Evolutionary conservation across 306 rosid species (phyloP).

Genomic region (Castanospermum australe): DNA sequence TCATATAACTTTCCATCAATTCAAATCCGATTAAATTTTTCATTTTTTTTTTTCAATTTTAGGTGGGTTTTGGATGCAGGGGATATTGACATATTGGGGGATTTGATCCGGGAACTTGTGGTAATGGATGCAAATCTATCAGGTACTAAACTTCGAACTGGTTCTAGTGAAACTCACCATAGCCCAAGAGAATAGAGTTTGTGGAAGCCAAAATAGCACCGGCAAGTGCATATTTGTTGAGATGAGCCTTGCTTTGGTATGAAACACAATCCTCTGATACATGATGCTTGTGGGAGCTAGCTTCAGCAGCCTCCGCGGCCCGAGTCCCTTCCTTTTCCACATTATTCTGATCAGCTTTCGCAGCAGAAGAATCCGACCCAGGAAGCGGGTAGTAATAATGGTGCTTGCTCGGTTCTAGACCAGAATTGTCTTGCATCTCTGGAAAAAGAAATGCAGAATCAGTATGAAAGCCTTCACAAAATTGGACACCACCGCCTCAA

Average conservation of each 20-base stretch:
- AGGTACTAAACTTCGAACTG: background rate
- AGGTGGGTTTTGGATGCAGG: background rate
- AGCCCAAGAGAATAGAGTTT: conserved; percentile 77
- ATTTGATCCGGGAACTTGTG: background rate
- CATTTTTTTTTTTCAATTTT: background rate
- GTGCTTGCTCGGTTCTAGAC: background rate
- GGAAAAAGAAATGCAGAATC: conserved; percentile 18
- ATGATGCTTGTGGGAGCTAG: background rate
- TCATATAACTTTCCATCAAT: background rate
- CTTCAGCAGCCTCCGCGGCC: background rate
- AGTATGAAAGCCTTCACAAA: background rate
- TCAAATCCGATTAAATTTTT: background rate
- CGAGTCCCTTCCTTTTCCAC: background rate
- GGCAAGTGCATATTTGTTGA: conserved; percentile 64
- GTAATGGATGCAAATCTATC: background rate
- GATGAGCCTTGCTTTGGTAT: conserved; percentile 11
- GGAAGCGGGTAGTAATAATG: conserved; percentile 38
- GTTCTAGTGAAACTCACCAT: conserved; percentile 43
- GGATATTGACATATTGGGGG: background rate
- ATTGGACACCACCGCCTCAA: background rate
- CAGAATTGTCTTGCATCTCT: conserved; percentile 16
- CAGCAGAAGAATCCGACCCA: conserved; percentile 23
- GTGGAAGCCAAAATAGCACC: conserved; percentile 82
- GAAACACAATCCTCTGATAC: background rate
- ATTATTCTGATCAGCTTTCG: conserved; percentile 6